A percentile compares a stretch with the other conserved stretches of the same genome.
These are phyloP conservation scores for Cystofilobasidium capitatum DNA, from an alignment of 768 basidiomycete genomes.

Conservation along the genomic window DNA sequence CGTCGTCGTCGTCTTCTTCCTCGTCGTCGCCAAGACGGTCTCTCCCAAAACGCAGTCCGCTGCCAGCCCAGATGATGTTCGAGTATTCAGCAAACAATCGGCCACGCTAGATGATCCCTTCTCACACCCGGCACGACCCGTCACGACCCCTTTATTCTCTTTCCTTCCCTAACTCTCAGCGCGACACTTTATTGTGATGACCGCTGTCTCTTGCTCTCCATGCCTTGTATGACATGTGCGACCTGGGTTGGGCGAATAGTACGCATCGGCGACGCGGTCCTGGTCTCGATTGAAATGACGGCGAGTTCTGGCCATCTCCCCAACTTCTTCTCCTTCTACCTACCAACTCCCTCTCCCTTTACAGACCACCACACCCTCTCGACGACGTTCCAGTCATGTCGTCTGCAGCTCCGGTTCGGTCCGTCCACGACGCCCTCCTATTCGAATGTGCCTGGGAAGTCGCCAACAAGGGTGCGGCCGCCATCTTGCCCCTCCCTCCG, in stretches of 20 bases:
- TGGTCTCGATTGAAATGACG: no score
- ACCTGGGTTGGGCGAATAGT: not conserved
- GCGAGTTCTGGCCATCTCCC: not conserved
- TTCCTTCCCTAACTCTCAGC: not conserved
- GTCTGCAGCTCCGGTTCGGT: conserved; percentile 6
- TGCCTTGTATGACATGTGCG: not conserved
- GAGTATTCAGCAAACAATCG: no score
- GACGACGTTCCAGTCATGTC: no score
- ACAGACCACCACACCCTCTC: not conserved
- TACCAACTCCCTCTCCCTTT: not conserved
- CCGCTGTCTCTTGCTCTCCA: not conserved
- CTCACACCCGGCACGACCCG: no score
- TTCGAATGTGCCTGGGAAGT: conserved; percentile 63
- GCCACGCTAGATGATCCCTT: no score
- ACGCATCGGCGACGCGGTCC: no score
- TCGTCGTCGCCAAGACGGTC: no score
- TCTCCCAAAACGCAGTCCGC: no score
- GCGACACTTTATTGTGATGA: not conserved
- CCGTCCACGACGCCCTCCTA: conserved; percentile 23
- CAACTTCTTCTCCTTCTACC: not conserved
- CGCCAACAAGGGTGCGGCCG: conserved; percentile 60
- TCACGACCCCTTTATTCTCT: not conserved
- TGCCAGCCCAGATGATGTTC: no score
- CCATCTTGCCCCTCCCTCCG: not conserved
- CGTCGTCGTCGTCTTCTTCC: no score